A percentile compares a stretch with the other conserved stretches of the same genome.
Conservation (phyloP, 1,284 basidiomycete genomes). For the Trichosporon faecale region DNA sequence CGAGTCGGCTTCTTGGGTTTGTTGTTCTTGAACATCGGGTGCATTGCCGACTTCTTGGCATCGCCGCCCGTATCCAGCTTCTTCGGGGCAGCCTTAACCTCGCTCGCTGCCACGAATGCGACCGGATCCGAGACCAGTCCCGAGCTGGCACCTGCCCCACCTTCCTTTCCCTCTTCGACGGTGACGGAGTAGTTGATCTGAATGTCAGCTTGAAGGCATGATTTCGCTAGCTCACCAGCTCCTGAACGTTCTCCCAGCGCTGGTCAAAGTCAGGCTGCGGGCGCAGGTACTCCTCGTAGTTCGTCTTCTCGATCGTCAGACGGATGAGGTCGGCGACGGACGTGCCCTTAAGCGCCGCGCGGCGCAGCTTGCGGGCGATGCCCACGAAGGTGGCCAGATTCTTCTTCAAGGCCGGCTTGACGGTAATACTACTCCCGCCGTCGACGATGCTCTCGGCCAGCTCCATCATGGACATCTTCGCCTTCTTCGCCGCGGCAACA, state of each 20-base stretch:
- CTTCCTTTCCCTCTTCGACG: constrained; percentile 34
- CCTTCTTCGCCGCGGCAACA: constrained; percentile 57
- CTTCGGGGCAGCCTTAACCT: constrained; percentile 28
- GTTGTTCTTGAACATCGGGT: constrained; percentile 35
- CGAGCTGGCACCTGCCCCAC: neutral
- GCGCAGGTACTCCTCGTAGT: constrained; percentile 68
- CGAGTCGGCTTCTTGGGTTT: neutral
- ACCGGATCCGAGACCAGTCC: neutral
- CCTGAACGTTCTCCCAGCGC: constrained; percentile 82
- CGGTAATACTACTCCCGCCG: constrained; percentile 59
- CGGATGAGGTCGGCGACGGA: constrained; percentile 67
- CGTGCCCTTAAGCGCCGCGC: constrained; percentile 59
- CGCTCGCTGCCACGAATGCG: neutral
- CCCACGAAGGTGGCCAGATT: constrained; percentile 64
- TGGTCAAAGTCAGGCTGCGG: constrained; percentile 70
- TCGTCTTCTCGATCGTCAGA: constrained; percentile 60
- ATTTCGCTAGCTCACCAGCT: constrained; percentile 60
- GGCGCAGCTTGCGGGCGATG: constrained; percentile 59
- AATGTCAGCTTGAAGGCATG: constrained; percentile 11
- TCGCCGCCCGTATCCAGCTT: neutral
- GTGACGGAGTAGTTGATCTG: constrained; percentile 50
- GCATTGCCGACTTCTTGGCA: constrained; percentile 18
- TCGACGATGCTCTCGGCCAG: constrained; percentile 64
- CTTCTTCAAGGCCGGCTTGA: constrained; percentile 64
- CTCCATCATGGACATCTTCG: constrained; percentile 61